phyloP scores from a whole-genome alignment of 2,329 filamentous ascomycete genomes.

The Aspergillus glaucus region DNA sequence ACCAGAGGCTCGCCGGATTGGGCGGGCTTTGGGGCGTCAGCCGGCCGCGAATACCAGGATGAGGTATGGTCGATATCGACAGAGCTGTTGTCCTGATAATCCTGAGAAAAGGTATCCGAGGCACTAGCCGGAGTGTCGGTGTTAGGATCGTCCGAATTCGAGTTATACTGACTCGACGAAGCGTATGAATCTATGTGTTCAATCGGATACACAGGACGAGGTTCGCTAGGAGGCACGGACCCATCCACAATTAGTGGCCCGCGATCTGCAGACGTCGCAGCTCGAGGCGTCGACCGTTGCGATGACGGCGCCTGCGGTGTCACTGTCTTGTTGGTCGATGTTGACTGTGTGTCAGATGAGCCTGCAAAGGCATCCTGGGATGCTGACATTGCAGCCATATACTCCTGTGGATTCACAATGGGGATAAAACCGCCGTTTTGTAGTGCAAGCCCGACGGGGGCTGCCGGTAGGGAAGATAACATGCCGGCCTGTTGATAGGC shows the following conservation, averaged over 20 bases:
- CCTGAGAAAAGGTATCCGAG: conserved; percentile 34
- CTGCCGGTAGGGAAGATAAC: conserved; percentile 32
- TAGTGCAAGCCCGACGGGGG: conserved; percentile 33
- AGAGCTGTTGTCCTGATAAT: conserved; percentile 30
- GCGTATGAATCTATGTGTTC: conserved; percentile 33
- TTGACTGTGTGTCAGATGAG: conserved; percentile 1
- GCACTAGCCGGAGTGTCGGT: conserved; percentile 32
- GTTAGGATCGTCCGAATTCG: conserved; percentile 34
- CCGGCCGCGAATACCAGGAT: conserved; percentile 19
- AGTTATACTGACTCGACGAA: conserved; percentile 34
- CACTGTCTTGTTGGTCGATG: neutral
- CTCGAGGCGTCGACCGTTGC: conserved; percentile 20
- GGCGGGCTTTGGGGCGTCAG: conserved; percentile 17
- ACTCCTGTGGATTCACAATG: conserved; percentile 29
- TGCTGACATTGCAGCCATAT: conserved; percentile 21
- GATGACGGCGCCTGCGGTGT: neutral
- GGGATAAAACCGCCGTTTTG: conserved; percentile 33
- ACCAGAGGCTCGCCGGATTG: conserved; percentile 8
- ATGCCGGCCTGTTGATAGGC: conserved; percentile 32
- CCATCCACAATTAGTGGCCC: conserved; percentile 45
- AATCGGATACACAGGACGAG: conserved; percentile 24
- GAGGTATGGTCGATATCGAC: conserved; percentile 29
- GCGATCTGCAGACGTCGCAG: conserved; percentile 23
- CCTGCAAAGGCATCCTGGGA: conserved; percentile 15
- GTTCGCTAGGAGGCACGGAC: conserved; percentile 36